phyloP scores from a whole-genome alignment of 495 filamentous ascomycete genomes.

The Friedmanniomyces simplex region DNA sequence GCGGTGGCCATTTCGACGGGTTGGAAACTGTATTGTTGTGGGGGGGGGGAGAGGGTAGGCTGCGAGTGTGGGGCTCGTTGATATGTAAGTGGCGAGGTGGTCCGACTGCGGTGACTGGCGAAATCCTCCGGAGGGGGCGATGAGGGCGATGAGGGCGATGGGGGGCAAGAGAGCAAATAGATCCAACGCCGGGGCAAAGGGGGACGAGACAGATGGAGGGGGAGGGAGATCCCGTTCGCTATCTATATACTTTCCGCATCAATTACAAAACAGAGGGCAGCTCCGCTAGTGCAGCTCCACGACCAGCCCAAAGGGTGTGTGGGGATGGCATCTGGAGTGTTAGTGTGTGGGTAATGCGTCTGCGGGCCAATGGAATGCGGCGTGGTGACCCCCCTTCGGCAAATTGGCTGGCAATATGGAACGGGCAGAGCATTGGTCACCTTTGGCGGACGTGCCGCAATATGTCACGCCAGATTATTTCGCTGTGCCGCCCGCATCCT shows the following conservation, averaged over 20 bases:
- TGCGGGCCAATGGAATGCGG: slow-evolving; percentile 1
- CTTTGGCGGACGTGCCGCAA: not conserved
- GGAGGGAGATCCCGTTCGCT: not conserved
- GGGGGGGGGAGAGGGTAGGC: not conserved
- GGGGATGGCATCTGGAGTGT: not conserved
- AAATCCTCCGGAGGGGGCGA: not conserved
- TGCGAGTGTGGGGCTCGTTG: no score
- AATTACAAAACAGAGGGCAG: not conserved
- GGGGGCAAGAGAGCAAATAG: not conserved
- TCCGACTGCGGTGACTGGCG: not conserved
- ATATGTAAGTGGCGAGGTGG: no score
- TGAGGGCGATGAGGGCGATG: not conserved
- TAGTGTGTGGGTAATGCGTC: not conserved
- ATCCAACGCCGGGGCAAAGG: not conserved
- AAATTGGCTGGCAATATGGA: slow-evolving; percentile 1
- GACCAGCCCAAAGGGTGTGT: not conserved
- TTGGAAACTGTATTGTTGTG: not conserved
- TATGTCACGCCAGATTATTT: not conserved
- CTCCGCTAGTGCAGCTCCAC: not conserved
- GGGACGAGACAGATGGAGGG: not conserved
- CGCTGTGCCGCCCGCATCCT: not conserved
- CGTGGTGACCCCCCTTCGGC: not conserved
- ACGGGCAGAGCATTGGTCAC: not conserved
- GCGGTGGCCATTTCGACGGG: slow-evolving; percentile 8
- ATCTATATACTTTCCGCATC: not conserved